Base-by-base conservation (phyloP, 441 rosid genomes). In the Kokia cookei region DNA sequence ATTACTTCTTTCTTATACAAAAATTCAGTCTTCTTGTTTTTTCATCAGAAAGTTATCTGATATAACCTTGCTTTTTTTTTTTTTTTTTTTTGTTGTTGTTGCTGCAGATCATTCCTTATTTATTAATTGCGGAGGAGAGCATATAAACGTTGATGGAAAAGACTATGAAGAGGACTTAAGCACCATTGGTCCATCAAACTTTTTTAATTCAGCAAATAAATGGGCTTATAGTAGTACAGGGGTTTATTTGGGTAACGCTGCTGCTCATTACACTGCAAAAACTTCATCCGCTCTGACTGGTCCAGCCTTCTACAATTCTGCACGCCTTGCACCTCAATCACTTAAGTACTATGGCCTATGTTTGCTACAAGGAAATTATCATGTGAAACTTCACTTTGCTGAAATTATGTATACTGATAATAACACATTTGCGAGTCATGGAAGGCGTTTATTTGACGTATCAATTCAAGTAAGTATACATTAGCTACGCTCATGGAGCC, bases 161-260 rank as follows among this genome's bases (percentile, higher is more conserved):
- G 71, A 13, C 0, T 95, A 89, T 76, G 80, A 40, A 63, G 93
- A 76, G 11, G 98, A 95, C 79, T 60, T 79, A 15, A 76, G 15
- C 55, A 0, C 1, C 0, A 3, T 43, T 3, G 93, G 93, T 40
- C 27, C 73, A 26, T 83, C 98, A 10, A n/a, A 2, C 69, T 93
- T 86, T 65, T 4, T 66, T 43, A 11, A 69, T 48, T 42, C 72
- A 64, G 53, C 69, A 2, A 82, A 75, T 37, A 82, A n/a, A 40
- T 93, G 97, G 98, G 98, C 83, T 55, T 90, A 82, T 11, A 96
- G 98, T 63, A 93, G 91, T 72, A 83, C 84, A 0, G 99, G 99
- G 42, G 7, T 12, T 72, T 91, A 72, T 63, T 4, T 86, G 76
- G 85, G 75, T 45, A 59, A 75, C 0, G 79, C 5, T 0, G 0